These are phyloP conservation scores for Eucalyptus leucophloia DNA, from an alignment of 345 rosid species.

Conservation along the genomic window DNA sequence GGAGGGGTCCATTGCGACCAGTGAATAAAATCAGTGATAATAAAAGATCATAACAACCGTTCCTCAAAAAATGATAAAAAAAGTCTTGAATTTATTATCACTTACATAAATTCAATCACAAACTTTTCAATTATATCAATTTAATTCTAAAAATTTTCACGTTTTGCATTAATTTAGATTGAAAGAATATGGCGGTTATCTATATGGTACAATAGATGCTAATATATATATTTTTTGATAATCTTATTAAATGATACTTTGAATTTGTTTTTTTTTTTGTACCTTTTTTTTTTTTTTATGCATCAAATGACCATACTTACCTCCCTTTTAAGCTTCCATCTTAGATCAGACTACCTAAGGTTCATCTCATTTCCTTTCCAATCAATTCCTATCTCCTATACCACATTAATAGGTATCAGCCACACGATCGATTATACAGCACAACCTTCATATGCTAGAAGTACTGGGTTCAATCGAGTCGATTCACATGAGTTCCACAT, in stretches of 20 bases:
- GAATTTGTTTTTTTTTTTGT: too few species aligned
- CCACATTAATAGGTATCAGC: rapidly evolving
- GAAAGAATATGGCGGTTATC: rapidly evolving
- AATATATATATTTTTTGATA: too few species aligned
- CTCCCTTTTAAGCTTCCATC: neutral
- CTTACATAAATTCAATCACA: rapidly evolving
- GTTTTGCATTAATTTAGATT: rapidly evolving
- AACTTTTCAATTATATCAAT: too few species aligned
- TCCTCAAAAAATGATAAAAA: neutral
- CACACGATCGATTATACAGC: rapidly evolving
- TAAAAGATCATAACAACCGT: neutral
- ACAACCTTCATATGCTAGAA: neutral
- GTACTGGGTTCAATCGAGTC: rapidly evolving
- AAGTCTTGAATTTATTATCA: too few species aligned
- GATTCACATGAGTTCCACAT: neutral
- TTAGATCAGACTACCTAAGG: neutral
- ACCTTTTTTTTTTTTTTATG: rapidly evolving
- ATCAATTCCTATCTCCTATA: rapidly evolving
- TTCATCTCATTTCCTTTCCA: neutral
- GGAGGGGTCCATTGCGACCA: neutral
- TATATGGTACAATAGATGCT: rapidly evolving
- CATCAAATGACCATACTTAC: neutral
- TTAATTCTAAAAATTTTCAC: too few species aligned
- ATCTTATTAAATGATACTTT: too few species aligned
- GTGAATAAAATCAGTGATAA: neutral